Evolutionary conservation across 306 rosid species (phyloP), one percentile per base, ranked within the genome.

Genomic region (Trifolium dubium): DNA sequence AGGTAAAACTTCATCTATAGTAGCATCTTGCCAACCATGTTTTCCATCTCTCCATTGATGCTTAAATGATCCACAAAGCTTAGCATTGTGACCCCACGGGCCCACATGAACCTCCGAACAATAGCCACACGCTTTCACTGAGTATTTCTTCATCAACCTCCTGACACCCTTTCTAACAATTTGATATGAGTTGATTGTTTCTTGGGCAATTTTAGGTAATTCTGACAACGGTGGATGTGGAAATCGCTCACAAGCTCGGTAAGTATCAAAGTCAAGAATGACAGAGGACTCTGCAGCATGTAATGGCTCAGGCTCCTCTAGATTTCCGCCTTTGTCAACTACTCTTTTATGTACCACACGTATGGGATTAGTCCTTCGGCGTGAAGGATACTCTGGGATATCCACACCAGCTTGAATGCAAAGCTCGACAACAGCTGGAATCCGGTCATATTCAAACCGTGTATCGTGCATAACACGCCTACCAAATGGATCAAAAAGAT

Each of bases 11-110:
- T 94, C 97, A 28, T 89, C 97, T 60, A 89, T 79, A 0, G 78
- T 89, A 8, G 98, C 97, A 67, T 94, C 95, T 74, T 94, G 98
- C 98, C 98, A 94, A 58, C 98, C 98, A 82, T 94, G 98, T 72
- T 94, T 94, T 85, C 98, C 98, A 67, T 94, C 98, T 82, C 98
- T 89, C 98, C 98, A 94, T 49, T 94, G 98, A 79, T 94, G 98
- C 88, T 94, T 94, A 82, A 94, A 94, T 46, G 85, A 89, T 64
- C 98, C 97, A 72, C 98, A 94, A 35, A 94, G 92, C 86, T 91
- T 94, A 14, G 87, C 96, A 56, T 88, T 91, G 90, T 94, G 96
- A 34, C 97, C 98, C 98, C 98, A 94, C 67, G 97, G 98, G 55
- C 98, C 97, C n/a, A 94, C 96, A 47, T 94, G 98, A 76, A 94